Evolutionary conservation across 495 filamentous ascomycete genomes (phyloP), one percentile per base, ranked within the genome.

Genomic region (Penicillium ochrochloron): DNA sequence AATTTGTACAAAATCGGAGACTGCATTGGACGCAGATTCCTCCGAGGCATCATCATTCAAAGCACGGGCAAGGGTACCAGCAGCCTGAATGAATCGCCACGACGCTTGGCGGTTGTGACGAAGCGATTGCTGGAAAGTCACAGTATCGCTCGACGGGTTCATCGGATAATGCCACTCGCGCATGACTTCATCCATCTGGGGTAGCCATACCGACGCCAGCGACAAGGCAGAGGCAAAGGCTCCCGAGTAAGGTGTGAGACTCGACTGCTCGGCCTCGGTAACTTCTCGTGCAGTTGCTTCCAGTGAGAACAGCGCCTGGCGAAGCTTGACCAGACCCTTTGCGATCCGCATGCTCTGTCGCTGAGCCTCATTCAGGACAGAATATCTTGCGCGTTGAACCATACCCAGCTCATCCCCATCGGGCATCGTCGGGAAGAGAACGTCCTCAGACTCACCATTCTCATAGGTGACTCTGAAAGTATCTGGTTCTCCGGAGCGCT

Each of bases 81-180:
- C 79, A n/a, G 88, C 89, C 74, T 90, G 89, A 6, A 90, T 81
- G 71, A 91, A 91, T 48, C 86, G 76, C 68, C 86, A 84, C n/a
- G 83, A 75, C 19, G 83, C 77, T 42, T 86, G 80, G 27, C 89
- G 85, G 57, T 87, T 80, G 10, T 74, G 76, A 19, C 88, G 86
- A 21, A 89, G 77, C 5, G 82, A 80, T 65, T 85, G 80, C 66
- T 90, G 86, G 7, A 86, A 67, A 5, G 67, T 57, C 33, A 89
- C 82, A 42, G 84, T 83, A 37, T 85, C 79, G 3, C 72, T 66
- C 7, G 75, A 66, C 19, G 88, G 86, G 55, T 88, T 81, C 44
- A 88, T 63, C 0, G 88, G 87, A 68, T 90, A 90, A 12, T 80
- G 73, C 88, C 88, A 89, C 2, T 73, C 68, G 6, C 78, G 70